These are phyloP conservation scores for Silene uniflora DNA, from an alignment of 148 eudicot species.

Conservation along the genomic window DNA sequence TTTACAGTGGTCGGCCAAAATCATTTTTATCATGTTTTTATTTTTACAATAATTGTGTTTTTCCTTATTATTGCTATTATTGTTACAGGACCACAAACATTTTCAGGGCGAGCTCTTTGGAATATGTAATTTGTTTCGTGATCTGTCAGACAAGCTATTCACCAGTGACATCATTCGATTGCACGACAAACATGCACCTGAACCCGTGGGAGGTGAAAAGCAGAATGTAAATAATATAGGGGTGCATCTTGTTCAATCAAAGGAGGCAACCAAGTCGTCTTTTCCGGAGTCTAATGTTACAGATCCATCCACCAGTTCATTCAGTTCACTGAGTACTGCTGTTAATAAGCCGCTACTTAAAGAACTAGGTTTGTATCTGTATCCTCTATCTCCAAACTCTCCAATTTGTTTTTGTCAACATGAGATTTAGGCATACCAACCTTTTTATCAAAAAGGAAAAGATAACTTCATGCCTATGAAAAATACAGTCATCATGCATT, in stretches of 20 bases:
- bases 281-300: conserved; percentile 19
- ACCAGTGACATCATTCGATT: conserved; percentile 82
- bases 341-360: conserved; percentile 40
- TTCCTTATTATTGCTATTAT: neutral
- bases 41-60: neutral
- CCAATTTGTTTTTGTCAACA: neutral
- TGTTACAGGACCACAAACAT: conserved; percentile 73
- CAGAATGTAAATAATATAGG: conserved; percentile 34
- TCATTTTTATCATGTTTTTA: neutral
- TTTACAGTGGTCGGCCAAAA: no score
- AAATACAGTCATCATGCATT: no score
- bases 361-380: conserved; percentile 57
- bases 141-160: conserved; percentile 84
- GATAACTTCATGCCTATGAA: no score
- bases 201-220: conserved; percentile 20
- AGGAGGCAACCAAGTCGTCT: conserved; percentile 30
- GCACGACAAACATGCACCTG: conserved; percentile 52
- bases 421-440: neutral
- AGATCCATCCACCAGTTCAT: conserved; percentile 26
- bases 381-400: neutral
- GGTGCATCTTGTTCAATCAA: conserved; percentile 39
- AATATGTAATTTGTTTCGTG: conserved; percentile 82
- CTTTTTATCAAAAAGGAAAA: neutral
- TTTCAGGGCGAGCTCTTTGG: conserved; percentile 97
- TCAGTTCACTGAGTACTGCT: conserved; percentile 21